Evolutionary conservation across 495 filamentous ascomycete genomes (phyloP).

Genomic region (Trichocladium uniseriatum): DNA sequence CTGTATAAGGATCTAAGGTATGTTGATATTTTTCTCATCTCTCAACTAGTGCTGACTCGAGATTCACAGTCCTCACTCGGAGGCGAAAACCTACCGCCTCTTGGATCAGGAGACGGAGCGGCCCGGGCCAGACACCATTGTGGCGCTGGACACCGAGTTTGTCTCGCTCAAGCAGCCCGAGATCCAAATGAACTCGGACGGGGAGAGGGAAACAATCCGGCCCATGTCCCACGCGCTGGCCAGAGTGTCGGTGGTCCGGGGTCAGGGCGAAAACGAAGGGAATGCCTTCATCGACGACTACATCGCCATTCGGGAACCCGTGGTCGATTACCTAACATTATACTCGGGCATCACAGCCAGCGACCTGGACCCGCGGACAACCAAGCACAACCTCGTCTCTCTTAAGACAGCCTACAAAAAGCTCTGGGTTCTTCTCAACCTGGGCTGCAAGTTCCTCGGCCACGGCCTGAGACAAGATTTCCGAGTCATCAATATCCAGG

Average conservation of each 20-base stretch:
- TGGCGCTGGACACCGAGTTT: slow-evolving; percentile 93
- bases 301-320: slow-evolving; percentile 76
- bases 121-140: slow-evolving; percentile 58
- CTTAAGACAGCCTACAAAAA: slow-evolving; percentile 95
- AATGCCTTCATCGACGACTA: slow-evolving; percentile 95
- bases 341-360: slow-evolving; percentile 82
- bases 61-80: slow-evolving; percentile 18
- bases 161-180: slow-evolving; percentile 83
- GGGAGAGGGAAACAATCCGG: slow-evolving; percentile 72
- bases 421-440: slow-evolving; percentile 90
- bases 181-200: slow-evolving; percentile 87
- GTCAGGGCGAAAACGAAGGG: slow-evolving; percentile 62
- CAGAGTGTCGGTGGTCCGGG: slow-evolving; percentile 78
- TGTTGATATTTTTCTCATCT: no score
- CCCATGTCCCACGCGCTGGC: slow-evolving; percentile 79
- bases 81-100: slow-evolving; percentile 44
- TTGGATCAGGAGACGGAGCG: slow-evolving; percentile 55
- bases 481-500: slow-evolving; percentile 93
- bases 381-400: slow-evolving; percentile 69
- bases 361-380: slow-evolving; percentile 67
- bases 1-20: slow-evolving; percentile 56
- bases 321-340: slow-evolving; percentile 92
- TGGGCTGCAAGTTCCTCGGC: slow-evolving; percentile 88
- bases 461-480: slow-evolving; percentile 92
- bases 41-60: no score